phyloP scores from a whole-genome alignment of 257 asterid species.

The Przewalskia tangutica region DNA sequence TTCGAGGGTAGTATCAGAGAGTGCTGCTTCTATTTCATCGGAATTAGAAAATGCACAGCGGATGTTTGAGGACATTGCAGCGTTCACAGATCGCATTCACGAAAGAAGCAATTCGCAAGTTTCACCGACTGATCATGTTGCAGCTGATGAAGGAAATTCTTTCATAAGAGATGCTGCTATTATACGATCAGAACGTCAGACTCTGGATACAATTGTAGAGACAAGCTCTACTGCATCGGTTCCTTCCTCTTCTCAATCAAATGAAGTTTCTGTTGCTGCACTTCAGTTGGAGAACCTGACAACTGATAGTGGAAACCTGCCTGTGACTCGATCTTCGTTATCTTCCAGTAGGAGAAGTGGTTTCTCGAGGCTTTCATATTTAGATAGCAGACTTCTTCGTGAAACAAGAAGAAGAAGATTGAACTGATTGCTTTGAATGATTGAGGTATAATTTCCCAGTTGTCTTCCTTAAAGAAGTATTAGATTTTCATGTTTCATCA shows the following conservation, averaged over 20 bases:
- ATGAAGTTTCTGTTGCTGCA: conserved; percentile 22
- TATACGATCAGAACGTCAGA: conserved; percentile 27
- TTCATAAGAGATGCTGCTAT: conserved; percentile 17
- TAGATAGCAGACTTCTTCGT: conserved; percentile 5
- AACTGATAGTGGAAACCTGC: conserved; percentile 11
- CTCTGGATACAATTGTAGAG: conserved; percentile 23
- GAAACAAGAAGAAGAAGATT: conserved; percentile 28
- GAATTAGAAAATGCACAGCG: conserved; percentile 62
- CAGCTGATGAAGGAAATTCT: conserved; percentile 22
- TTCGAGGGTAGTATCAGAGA: conserved; percentile 55
- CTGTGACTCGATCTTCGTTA: conserved; percentile 6
- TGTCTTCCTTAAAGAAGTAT: neutral
- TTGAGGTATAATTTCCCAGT: neutral
- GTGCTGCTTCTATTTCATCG: conserved; percentile 66
- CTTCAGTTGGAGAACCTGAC: conserved; percentile 12
- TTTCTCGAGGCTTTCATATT: conserved; percentile 10
- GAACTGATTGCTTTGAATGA: neutral
- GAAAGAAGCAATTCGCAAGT: conserved; percentile 20
- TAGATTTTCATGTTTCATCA: neutral
- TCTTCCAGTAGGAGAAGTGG: conserved; percentile 17
- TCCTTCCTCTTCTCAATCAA: conserved; percentile 27
- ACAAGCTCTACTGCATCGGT: conserved; percentile 16
- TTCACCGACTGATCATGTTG: conserved; percentile 21
- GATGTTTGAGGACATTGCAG: conserved; percentile 61
- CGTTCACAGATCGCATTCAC: conserved; percentile 34